Evolutionary conservation across 352 stramenopile genomes (phyloP), one percentile per base, ranked within the genome.

Genomic region (Pythium rhizo-oryzae): DNA sequence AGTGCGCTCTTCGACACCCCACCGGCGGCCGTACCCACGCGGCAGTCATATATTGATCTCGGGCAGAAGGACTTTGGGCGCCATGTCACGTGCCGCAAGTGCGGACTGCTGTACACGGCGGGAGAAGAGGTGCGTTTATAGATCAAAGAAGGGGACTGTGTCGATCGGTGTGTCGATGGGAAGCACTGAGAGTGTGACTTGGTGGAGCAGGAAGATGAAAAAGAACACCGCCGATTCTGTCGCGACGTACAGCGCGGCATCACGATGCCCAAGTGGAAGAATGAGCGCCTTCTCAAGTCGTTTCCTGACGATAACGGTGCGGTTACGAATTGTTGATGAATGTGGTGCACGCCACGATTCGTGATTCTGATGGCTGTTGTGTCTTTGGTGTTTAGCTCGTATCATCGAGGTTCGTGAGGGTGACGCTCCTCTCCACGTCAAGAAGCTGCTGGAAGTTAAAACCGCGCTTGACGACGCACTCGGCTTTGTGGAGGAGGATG

Each of bases 361-460:
- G 28, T 33, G 28, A 33, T 33, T 41, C 35, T 41, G 12, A 41
- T 15, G 35, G 4, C 12, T 15, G 35, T 12, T 41, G 35, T 41
- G 12, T 41, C 2, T 8, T 47, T 19, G 57, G 41, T 55, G n/a
- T 24, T 11, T 69, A 82, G 82, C 72, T 21, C 77, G 82, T 24
- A 83, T 93, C 24, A 65, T 94, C 19, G 86, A 94, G 59, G 83
- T 94, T 25, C 79, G 83, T 57, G 39, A 46, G 2, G 74, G 80
- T 18, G 85, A 94, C 57, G 50, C 81, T 2, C 70, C 58, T n/a
- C 61, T 78, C 16, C 83, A 90, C 33, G 71, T 92, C 1, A 89
- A 89, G 63, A 93, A 93, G 67, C 67, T 94, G 43, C 51, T 90
- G 57, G 81, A 94, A 65, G 71, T 93, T 37, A 93, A 94, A 51